Base-by-base conservation (phyloP, 192 early-diverging fungal species). In the Rhizoclosmatium globosum region DNA sequence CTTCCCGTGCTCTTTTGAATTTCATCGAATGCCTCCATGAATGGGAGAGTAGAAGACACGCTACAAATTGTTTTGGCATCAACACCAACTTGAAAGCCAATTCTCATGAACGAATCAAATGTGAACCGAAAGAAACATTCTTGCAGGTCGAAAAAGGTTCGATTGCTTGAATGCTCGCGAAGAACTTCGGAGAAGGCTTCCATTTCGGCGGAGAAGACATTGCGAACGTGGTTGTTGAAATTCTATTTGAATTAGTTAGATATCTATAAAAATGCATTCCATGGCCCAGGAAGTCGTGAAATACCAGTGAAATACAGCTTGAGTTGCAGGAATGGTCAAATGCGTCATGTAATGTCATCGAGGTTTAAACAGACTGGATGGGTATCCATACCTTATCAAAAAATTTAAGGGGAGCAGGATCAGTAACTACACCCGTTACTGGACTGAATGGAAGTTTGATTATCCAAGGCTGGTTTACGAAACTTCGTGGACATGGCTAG, bases 231-330 rank as follows among this genome's bases (percentile, higher is more conserved):
- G 44, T 79, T 58, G 21, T 78, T 81, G 67, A 87, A 87, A 58
- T 84, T 79, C 66, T 79, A 42, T 64, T 67, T 87, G 79, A 86
- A 87, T 53, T 85, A 81, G 21, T 83, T 77, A 53, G 83, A 76
- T 21, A 81, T 77, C 6, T 68, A 81, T 66, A n/a, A n/a, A n/a
- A n/a, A n/a, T n/a, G n/a, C n/a, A n/a, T n/a, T n/a, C n/a, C n/a
- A n/a, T 92, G 2, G 2, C 92, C 92, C 41, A 93, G 47, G 11
- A 72, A 53, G 19, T 50, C 70, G 41, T 50, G 43, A 19, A 57
- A 11, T 1, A 31, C 9, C 17, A 31, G n/a, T 17, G 23, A 57
- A 43, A 13, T 13, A 57, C 9, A 50, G 23, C 23, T 1, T 15
- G 48, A 56, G 19, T 9, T 69, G 23, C 11, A n/a, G n/a, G n/a